A percentile compares a stretch with the other conserved stretches of the same genome.
Evolutionary conservation across 805 yeast genomes (phyloP).

Genomic region (Candida corydali): DNA sequence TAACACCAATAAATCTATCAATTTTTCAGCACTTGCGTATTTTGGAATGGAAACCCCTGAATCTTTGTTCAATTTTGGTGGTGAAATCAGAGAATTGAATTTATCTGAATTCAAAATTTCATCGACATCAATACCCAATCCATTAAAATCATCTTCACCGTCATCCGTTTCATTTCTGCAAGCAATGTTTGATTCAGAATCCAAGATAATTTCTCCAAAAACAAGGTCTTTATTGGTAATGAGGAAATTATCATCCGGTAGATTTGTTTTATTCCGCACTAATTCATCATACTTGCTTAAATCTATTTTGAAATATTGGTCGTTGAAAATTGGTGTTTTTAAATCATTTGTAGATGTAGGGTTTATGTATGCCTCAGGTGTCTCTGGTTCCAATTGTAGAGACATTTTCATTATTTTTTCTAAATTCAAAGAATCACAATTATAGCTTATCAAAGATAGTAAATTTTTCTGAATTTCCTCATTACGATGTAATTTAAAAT

Average conservation of each 20-base stretch:
- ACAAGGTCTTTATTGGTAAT: conserved; percentile 28
- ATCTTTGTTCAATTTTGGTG: conserved; percentile 3
- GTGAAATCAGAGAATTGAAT: conserved; percentile 26
- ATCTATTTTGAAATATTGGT: conserved; percentile 30
- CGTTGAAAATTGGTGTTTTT: conserved; percentile 32
- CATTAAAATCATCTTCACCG: conserved; percentile 33
- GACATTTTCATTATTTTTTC: conserved; percentile 62
- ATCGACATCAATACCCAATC: conserved; percentile 42
- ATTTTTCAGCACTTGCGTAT: conserved; percentile 64
- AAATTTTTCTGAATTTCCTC: conserved; percentile 36
- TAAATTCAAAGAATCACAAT: conserved; percentile 43
- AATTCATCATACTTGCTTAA: conserved; percentile 33
- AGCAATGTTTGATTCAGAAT: conserved; percentile 17
- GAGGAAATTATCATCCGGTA: conserved; percentile 19
- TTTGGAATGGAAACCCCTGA: conserved; percentile 25
- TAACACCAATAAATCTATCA: conserved; percentile 74
- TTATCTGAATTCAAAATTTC: conserved; percentile 38
- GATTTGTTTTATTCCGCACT: neutral
- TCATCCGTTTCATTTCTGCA: conserved; percentile 27
- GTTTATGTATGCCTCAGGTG: conserved; percentile 34
- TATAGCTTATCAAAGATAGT: conserved; percentile 40
- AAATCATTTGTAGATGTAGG: conserved; percentile 7
- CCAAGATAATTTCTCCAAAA: conserved; percentile 33
- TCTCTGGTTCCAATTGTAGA: conserved; percentile 58
- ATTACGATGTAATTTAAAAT: neutral